These are phyloP conservation scores for Geum urbanum DNA, from an alignment of 306 rosid genomes.

Conservation along the genomic window DNA sequence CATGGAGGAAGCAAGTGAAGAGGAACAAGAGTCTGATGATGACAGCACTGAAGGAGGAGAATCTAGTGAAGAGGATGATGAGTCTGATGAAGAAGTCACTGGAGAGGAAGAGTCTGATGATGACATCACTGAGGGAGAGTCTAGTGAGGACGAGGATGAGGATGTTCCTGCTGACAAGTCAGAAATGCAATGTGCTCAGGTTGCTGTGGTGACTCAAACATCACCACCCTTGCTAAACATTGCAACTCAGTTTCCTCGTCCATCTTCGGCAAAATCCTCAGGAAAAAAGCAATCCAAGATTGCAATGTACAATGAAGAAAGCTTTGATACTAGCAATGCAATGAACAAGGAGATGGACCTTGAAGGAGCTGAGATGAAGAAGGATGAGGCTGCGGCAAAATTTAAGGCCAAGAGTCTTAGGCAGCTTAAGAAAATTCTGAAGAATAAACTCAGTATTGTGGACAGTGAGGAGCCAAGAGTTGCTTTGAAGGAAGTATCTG, in stretches of 20 bases:
- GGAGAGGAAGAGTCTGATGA: slow-evolving; percentile 15
- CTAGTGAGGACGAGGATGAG: slow-evolving; percentile 10
- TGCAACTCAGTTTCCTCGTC: slow-evolving; percentile 42
- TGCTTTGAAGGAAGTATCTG: slow-evolving; percentile 63
- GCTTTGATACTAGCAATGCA: background rate
- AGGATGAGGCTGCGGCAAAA: background rate
- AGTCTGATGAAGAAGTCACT: background rate
- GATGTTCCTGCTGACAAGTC: background rate
- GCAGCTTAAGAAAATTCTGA: slow-evolving; percentile 48
- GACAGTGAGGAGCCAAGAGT: slow-evolving; percentile 46
- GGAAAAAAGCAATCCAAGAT: slow-evolving; percentile 12
- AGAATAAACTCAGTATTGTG: slow-evolving; percentile 10
- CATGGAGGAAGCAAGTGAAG: slow-evolving; percentile 1
- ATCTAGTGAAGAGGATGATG: background rate
- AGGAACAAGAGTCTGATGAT: background rate
- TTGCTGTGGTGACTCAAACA: background rate
- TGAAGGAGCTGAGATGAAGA: slow-evolving; percentile 26
- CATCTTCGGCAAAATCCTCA: slow-evolving; percentile 23
- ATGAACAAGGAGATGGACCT: background rate
- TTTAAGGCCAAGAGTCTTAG: slow-evolving; percentile 30
- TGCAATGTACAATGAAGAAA: slow-evolving; percentile 16
- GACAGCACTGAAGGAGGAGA: slow-evolving; percentile 9
- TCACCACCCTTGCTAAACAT: slow-evolving; percentile 23
- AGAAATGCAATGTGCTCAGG: background rate
- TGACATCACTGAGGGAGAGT: slow-evolving; percentile 4